Base-by-base conservation (phyloP, 768 basidiomycete species). In the Tephrocybe sp. region DNA sequence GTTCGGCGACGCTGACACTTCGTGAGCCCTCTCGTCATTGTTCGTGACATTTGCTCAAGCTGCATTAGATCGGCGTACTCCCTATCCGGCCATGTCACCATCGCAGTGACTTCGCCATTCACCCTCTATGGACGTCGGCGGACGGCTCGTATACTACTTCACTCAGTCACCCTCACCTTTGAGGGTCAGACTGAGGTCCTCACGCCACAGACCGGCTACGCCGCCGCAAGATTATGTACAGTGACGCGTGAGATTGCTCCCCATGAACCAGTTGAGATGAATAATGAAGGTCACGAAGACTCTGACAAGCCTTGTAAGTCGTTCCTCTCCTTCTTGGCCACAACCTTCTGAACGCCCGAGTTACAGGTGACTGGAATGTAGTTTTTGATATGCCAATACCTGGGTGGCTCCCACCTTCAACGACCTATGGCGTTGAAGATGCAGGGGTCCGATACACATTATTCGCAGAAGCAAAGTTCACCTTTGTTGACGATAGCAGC, bases 131-230 rank as follows among this genome's bases (percentile, higher is more conserved):
- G 78, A 53, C 74, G 76, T 53, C 77, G 75, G 50, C 70, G 73
- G 42, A 66, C 83, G 0, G 67, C 76, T 8, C 78, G 72, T 33
- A 63, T 85, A 36, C 63, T 86, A 4, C 77, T 93, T 17, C 79
- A 83, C 55, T 93, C 90, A 1, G 71, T 96, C 33, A 68, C 74
- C 37, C 65, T 97, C 58, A 84, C 81, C 3, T 91, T 97, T 51
- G 93, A 97, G 61, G 93, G 93, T 23, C 90, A 93, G 67, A 78
- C 84, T 17, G 93, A 96, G 65, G 76, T 84, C 20, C 72, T 86
- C 54, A 80, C 85, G 10, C 77, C 80, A 5, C 69, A 68, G 34
- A 78, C 81, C 26, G 83, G 88, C 53, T 95, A 95, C 64, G 73
- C 79, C 12, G 76, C 83, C 8, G 50, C 84, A 25, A 85, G 92